Percentiles rank a stretch among this genome's conserved stretches.
Evolutionary conservation across 768 basidiomycete species (phyloP).

Genomic region (Dacryopinax spathularia): DNA sequence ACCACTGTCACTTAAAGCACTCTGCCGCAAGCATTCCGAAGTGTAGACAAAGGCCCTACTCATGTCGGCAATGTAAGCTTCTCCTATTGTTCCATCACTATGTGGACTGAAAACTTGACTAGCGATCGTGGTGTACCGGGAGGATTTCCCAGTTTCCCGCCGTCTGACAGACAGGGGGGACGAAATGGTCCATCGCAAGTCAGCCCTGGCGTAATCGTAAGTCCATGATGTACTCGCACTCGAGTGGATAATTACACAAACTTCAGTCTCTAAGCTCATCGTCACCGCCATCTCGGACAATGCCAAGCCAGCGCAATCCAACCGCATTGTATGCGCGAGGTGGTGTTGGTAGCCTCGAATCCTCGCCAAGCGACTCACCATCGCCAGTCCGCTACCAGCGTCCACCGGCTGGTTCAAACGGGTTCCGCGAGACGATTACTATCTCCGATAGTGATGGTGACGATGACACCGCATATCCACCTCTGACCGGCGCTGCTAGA

Average conservation of each 20-base stretch:
- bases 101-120: too few relatives aligned
- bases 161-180: too few relatives aligned
- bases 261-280: background rate
- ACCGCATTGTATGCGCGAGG: background rate
- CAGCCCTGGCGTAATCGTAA: background rate
- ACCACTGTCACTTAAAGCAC: too few relatives aligned
- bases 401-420: background rate
- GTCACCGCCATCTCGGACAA: background rate
- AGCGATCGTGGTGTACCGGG: too few relatives aligned
- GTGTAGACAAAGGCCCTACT: too few relatives aligned
- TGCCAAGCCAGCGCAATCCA: background rate
- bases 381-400: background rate
- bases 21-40: too few relatives aligned
- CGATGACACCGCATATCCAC: background rate
- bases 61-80: too few relatives aligned
- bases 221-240: background rate
- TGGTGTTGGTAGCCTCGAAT: background rate
- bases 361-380: background rate
- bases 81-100: too few relatives aligned
- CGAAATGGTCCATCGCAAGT: too few relatives aligned
- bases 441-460: background rate
- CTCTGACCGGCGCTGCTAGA: too few relatives aligned
- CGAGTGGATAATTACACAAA: too few relatives aligned
- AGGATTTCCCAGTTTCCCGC: too few relatives aligned
- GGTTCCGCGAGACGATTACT: background rate